Conservation (phyloP, 305 asterid genomes). For the Fraxinus sp. region DNA sequence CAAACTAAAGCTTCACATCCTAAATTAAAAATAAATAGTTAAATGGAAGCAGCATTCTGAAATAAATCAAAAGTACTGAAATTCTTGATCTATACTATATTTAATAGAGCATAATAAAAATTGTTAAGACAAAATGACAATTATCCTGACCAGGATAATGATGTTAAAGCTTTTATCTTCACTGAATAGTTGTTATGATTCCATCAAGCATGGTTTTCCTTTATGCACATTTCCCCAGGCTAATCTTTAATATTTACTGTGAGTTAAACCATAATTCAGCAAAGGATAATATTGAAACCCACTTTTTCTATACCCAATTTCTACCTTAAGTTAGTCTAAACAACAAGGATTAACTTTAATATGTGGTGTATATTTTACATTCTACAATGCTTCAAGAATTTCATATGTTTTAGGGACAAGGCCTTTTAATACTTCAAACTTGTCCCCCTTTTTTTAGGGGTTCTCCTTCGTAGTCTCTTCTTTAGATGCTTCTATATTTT, state of each 20-base stretch:
- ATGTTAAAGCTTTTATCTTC: not conserved
- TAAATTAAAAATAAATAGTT: not conserved
- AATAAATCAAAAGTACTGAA: constrained; percentile 7
- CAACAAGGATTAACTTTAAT: not conserved
- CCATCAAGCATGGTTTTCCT: constrained; percentile 9
- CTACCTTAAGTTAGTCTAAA: not conserved
- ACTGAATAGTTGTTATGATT: not conserved
- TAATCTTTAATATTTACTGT: constrained; percentile 16
- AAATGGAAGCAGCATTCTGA: constrained; percentile 5
- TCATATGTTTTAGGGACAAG: too few species aligned
- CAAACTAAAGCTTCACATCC: not conserved
- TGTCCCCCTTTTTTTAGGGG: too few species aligned
- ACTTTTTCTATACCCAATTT: constrained; percentile 9
- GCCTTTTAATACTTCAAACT: too few species aligned
- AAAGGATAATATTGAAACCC: not conserved
- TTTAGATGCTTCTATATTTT: too few species aligned
- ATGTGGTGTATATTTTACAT: not conserved
- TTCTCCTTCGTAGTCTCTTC: too few species aligned
- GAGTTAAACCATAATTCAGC: constrained; percentile 13
- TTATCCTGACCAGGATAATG: not conserved
- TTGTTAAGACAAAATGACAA: not conserved
- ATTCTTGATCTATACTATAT: not conserved
- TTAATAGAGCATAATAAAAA: not conserved
- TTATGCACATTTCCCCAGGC: not conserved
- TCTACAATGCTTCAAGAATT: constrained; percentile 3